Conservation (phyloP, 345 rosid genomes). For the Euphorbia tirucalli region DNA sequence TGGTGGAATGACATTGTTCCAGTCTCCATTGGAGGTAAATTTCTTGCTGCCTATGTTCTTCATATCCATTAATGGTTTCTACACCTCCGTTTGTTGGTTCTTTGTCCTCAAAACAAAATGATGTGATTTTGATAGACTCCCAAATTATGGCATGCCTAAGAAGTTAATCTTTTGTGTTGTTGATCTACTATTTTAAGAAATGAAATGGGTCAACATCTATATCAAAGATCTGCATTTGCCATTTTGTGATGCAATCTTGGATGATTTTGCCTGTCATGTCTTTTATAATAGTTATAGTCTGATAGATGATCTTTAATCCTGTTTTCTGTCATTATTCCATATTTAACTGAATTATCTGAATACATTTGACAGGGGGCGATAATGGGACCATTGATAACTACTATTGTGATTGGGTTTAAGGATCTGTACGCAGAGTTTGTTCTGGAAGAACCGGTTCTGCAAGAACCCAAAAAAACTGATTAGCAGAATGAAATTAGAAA, state of each 20-base stretch:
- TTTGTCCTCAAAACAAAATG: background rate
- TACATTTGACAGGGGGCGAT: constrained; percentile 74
- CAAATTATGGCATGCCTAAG: constrained; percentile 4
- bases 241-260: background rate
- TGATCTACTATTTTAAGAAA: background rate
- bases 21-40: constrained; percentile 86
- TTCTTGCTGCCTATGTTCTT: background rate
- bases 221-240: no score
- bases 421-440: constrained; percentile 88
- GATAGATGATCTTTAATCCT: background rate
- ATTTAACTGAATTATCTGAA: background rate
- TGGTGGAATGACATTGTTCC: constrained; percentile 94
- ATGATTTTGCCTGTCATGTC: background rate
- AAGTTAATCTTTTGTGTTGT: background rate
- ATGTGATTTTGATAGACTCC: background rate
- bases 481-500: constrained; percentile 16
- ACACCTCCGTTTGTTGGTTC: background rate
- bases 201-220: background rate
- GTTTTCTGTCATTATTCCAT: no score
- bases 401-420: constrained; percentile 85
- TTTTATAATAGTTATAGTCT: no score
- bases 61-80: background rate
- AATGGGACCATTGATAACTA: constrained; percentile 96
- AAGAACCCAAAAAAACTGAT: constrained; percentile 48
- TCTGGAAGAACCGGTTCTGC: constrained; percentile 62